Evolutionary conservation across 2,329 filamentous ascomycete species (phyloP), one percentile per base, ranked within the genome.

Genomic region (Claviceps digitariae): DNA sequence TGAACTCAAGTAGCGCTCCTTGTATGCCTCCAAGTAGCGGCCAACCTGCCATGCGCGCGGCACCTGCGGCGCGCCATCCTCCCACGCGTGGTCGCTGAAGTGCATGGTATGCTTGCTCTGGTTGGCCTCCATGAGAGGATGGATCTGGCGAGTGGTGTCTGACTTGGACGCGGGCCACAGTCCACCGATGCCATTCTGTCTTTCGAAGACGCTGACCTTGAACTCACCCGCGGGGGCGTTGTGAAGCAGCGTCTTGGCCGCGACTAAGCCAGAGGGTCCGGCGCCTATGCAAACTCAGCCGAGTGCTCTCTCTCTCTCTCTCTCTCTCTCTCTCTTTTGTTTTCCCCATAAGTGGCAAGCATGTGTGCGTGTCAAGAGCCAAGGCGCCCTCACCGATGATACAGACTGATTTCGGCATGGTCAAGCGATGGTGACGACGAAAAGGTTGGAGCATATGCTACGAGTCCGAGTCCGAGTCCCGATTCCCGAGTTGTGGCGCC

Each of bases 21-120:
- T 60, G 63, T 93, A 94, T 5, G 69, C 71, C 57, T 83, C 72
- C 7, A 93, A 72, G 63, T 94, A 94, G 25, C 71, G 72, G 1
- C 87, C 86, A 4, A 91, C 79, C 68, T 88, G 81, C 81, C 84
- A 88, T 0, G 87, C 88, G 40, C 76, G 81, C 1, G 88, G 88
- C 48, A 93, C 83, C 65, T 84, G 75, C 1, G 84, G 81, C 1
- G 73, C 68, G 4, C 67, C 67, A 5, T 74, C 69, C 3, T 77
- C 73, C 87, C 87, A 94, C 6, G 85, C 77, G 25, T 88, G 66
- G 63, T 91, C 88, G 57, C 79, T 82, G 60, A 84, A 84, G 60
- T 79, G 77, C 57, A 93, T 81, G 0, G 86, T 88, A 66, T 89
- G 87, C 47, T 78, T 78, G 68, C 85, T 90, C 61, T 90, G 80